Evolutionary conservation across 768 basidiomycete species (phyloP).

Genomic region (Lactifluus pinguis): DNA sequence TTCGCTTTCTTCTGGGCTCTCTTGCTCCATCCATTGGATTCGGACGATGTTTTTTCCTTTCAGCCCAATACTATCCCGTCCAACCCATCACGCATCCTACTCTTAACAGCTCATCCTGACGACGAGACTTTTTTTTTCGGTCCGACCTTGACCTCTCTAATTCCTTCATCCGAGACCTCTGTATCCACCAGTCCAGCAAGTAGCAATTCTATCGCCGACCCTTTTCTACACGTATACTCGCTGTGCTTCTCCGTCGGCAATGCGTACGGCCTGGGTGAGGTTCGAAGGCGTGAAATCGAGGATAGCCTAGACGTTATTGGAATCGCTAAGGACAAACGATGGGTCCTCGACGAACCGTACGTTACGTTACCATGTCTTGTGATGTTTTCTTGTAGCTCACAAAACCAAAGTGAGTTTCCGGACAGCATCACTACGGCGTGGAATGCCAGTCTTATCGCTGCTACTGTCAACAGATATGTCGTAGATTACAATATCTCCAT

Average conservation of each 20-base stretch:
- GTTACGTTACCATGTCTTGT: not conserved
- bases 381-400: slow-evolving; percentile 4
- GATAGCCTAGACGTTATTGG: slow-evolving; percentile 62
- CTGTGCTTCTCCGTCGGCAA: slow-evolving; percentile 75
- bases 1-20: slow-evolving; percentile 3
- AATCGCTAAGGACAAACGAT: slow-evolving; percentile 42
- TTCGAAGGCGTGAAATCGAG: slow-evolving; percentile 49
- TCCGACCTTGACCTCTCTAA: slow-evolving; percentile 63
- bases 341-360: slow-evolving; percentile 64
- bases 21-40: not conserved
- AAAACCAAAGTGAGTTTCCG: slow-evolving; percentile 46
- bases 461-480: slow-evolving; percentile 51
- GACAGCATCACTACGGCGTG: slow-evolving; percentile 66
- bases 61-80: not conserved
- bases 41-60: not conserved
- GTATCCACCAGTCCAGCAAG: not conserved
- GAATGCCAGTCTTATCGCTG: slow-evolving; percentile 51
- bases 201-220: not conserved
- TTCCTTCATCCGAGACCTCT: not conserved
- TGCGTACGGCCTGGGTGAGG: slow-evolving; percentile 63
- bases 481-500: slow-evolving; percentile 49
- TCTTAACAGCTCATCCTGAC: slow-evolving; percentile 90
- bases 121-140: slow-evolving; percentile 94
- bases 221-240: slow-evolving; percentile 37
- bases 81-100: slow-evolving; percentile 32